Conservation (phyloP, 139 green algal species). For the Nannochloris sp. region DNA sequence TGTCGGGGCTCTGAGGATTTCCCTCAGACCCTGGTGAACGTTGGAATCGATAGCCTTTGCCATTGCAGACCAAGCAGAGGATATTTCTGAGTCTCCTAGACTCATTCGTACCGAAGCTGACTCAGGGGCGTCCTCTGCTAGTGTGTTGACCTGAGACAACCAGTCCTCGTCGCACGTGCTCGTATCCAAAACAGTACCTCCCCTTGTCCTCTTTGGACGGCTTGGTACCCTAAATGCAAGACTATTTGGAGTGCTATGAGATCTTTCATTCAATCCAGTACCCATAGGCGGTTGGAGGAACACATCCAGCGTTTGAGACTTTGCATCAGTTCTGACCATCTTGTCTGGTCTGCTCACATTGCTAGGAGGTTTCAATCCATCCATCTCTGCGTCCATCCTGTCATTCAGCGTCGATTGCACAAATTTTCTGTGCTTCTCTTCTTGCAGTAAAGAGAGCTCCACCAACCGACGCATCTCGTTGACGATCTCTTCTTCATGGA, state of each 20-base stretch:
- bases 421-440: constrained; percentile 62
- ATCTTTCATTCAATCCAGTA: no score
- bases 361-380: background rate
- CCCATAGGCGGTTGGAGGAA: constrained; percentile 27
- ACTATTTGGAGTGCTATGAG: no score
- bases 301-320: constrained; percentile 50
- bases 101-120: no score
- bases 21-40: constrained; percentile 47
- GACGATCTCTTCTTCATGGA: constrained; percentile 74
- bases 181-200: no score
- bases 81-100: no score
- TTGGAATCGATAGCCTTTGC: background rate
- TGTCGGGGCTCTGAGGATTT: constrained; percentile 53
- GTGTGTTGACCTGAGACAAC: no score
- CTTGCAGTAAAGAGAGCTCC: constrained; percentile 51
- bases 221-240: no score
- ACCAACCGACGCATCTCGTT: constrained; percentile 48
- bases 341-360: constrained; percentile 37
- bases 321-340: constrained; percentile 55
- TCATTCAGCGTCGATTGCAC: constrained; percentile 43
- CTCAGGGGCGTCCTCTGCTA: no score
- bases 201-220: no score
- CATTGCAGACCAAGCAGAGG: no score
- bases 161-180: background rate
- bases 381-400: background rate